Evolutionary conservation across 2,329 filamentous ascomycete genomes (phyloP).

Genomic region (Verticillium dahliae): DNA sequence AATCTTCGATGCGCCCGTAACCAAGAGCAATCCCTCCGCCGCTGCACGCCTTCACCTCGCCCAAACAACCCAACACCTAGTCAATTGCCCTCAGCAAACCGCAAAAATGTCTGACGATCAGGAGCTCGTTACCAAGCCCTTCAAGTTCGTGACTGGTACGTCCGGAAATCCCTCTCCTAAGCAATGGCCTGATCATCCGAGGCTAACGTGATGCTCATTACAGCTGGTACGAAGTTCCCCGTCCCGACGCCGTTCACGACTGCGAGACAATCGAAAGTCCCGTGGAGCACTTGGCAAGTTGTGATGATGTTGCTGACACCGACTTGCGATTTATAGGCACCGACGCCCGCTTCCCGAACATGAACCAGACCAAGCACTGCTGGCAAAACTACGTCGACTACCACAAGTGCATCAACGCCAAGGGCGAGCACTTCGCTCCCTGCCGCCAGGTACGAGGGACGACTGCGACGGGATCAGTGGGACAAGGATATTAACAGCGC

Average conservation of each 20-base stretch:
- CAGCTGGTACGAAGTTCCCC: constrained; percentile 35
- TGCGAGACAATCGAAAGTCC: constrained; percentile 13
- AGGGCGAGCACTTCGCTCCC: constrained; percentile 96
- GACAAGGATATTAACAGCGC: constrained; percentile 15
- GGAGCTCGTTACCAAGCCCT: constrained; percentile 90
- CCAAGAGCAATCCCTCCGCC: constrained; percentile 22
- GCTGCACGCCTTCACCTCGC: constrained; percentile 27
- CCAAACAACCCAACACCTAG: constrained; percentile 19
- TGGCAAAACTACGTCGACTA: constrained; percentile 99
- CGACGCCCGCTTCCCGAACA: constrained; percentile 97
- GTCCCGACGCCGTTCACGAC: neutral
- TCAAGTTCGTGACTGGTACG: constrained; percentile 99
- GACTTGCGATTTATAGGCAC: constrained; percentile 60
- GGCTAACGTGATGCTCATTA: constrained; percentile 29
- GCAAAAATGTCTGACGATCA: constrained; percentile 82
- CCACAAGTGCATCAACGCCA: constrained; percentile 98
- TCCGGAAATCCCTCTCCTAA: constrained; percentile 29
- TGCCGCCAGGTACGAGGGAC: constrained; percentile 75
- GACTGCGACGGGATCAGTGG: neutral
- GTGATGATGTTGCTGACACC: constrained; percentile 3
- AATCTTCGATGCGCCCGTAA: constrained; percentile 16
- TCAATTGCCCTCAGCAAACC: constrained; percentile 23
- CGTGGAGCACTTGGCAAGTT: neutral
- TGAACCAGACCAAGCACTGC: constrained; percentile 99
- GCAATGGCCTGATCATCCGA: constrained; percentile 30